Base-by-base conservation (phyloP, 495 filamentous ascomycete species). In the Tuber microsphaerosporum region DNA sequence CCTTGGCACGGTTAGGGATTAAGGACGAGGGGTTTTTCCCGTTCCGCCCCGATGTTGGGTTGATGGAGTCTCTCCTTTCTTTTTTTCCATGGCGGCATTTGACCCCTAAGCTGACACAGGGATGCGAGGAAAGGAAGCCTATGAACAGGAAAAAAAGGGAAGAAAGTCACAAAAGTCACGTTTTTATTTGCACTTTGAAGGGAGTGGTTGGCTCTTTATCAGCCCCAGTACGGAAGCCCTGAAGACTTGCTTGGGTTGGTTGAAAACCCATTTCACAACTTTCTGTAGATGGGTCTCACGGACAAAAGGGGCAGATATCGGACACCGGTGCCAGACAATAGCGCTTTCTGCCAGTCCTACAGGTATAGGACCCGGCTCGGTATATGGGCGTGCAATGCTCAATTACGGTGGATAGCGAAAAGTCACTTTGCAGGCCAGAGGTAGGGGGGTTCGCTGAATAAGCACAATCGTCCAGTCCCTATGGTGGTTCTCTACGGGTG, bases 11-110 rank as follows among this genome's bases (percentile, higher is more conserved):
- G n/a, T n/a, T n/a, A 68, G 37, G 76, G 77, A n/a, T 61, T 79
- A 73, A 77, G 70, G 76, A 73, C 70, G 75, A 73, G 76, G 56
- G 72, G 77, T 74, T 76, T 76, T 72, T 72, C 70, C 77, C 77
- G 77, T 79, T 79, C 77, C 77, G 77, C 77, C 77, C 77, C 77
- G 77, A 79, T 75, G 22, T 73, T 78, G 69, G 73, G 22, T 73
- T 78, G 69, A 69, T 75, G 73, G 75, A 56, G 70, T 43, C 44
- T 56, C n/a, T 56, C 9, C 45, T 8, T 48, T 26, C n/a, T 26
- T 73, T 71, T 26, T 73, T 69, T 72, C 61, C 73, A 79, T 37
- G 71, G 77, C 76, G 77, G 76, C 77, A 75, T 77, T 65, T 65
- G 56, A 65, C 26, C 56, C 76, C 73, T 73, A 16, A 31, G 51